Evolutionary conservation across 441 rosid genomes (phyloP).

Genomic region (Isatis lusitanica): DNA sequence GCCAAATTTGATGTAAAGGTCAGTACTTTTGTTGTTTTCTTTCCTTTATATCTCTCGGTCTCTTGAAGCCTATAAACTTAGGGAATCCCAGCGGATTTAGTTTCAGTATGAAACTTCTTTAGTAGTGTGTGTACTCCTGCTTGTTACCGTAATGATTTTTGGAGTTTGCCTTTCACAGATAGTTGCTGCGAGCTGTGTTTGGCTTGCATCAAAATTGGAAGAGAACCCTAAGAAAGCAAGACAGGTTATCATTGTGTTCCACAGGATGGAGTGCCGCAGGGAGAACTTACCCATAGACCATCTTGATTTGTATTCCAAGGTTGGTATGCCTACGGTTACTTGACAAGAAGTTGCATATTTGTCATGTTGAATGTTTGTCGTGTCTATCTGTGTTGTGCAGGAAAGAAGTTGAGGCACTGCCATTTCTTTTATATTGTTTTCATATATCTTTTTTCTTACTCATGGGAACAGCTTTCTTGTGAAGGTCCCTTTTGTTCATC

Average conservation of each 20-base stretch:
- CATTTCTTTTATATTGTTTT: not conserved
- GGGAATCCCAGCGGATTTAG: no score
- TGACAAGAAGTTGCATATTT: not conserved
- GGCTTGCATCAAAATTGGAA: slow-evolving; percentile 94
- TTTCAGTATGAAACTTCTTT: not conserved
- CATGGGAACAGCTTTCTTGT: not conserved
- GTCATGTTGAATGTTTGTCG: not conserved
- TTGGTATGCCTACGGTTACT: slow-evolving; percentile 26
- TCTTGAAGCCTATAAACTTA: no score
- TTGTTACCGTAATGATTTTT: not conserved
- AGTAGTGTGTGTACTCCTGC: not conserved
- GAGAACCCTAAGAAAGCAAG: slow-evolving; percentile 87
- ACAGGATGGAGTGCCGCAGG: slow-evolving; percentile 93
- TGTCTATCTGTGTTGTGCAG: not conserved
- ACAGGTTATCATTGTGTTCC: slow-evolving; percentile 86
- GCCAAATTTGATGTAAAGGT: slow-evolving; percentile 87
- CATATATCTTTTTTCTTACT: not conserved
- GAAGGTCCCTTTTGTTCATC: not conserved
- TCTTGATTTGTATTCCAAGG: slow-evolving; percentile 80
- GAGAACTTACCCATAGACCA: slow-evolving; percentile 73
- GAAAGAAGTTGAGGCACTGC: not conserved
- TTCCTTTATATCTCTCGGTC: not conserved
- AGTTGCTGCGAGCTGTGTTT: slow-evolving; percentile 89
- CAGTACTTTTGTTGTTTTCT: slow-evolving; percentile 15
- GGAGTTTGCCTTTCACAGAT: slow-evolving; percentile 47